Evolutionary conservation across 2,329 filamentous ascomycete species (phyloP).

Genomic region (Hypoxylon sp.): DNA sequence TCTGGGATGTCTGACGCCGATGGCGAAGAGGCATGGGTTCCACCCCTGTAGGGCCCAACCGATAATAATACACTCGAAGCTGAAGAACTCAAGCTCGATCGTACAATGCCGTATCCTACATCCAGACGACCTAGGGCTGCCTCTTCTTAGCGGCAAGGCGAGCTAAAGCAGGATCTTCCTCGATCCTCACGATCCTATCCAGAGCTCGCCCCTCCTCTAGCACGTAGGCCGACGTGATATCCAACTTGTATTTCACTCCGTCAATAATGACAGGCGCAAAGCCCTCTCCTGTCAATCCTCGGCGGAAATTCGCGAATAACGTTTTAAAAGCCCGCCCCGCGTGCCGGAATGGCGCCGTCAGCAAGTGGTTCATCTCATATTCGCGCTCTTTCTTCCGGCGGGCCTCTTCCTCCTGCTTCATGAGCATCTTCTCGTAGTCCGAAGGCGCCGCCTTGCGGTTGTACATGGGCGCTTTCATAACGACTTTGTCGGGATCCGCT

Average conservation of each 20-base stretch:
- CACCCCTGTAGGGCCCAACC: background rate
- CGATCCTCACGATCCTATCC: conserved; percentile 66
- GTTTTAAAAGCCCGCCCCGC: conserved; percentile 59
- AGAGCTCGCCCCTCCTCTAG: conserved; percentile 72
- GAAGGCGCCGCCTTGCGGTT: conserved; percentile 39
- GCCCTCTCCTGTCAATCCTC: conserved; percentile 70
- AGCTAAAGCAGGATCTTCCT: conserved; percentile 46
- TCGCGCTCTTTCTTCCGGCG: conserved; percentile 59
- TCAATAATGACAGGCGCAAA: conserved; percentile 67
- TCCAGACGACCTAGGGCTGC: background rate
- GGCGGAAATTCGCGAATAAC: conserved; percentile 63
- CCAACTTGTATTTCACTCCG: conserved; percentile 68
- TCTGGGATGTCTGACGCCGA: background rate
- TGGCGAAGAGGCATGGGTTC: background rate
- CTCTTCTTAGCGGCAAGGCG: conserved; percentile 18
- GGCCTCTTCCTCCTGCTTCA: conserved; percentile 57
- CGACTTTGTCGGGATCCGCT: conserved; percentile 57
- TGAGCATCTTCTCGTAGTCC: conserved; percentile 49
- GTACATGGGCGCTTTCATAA: conserved; percentile 57
- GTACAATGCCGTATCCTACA: conserved; percentile 14
- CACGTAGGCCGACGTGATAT: conserved; percentile 70
- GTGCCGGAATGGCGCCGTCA: conserved; percentile 71
- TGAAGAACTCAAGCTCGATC: background rate
- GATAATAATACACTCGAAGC: background rate
- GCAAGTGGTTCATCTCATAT: conserved; percentile 68